These are phyloP conservation scores for Pinus taeda DNA, from an alignment of 75 land plant species.

Conservation along the genomic window DNA sequence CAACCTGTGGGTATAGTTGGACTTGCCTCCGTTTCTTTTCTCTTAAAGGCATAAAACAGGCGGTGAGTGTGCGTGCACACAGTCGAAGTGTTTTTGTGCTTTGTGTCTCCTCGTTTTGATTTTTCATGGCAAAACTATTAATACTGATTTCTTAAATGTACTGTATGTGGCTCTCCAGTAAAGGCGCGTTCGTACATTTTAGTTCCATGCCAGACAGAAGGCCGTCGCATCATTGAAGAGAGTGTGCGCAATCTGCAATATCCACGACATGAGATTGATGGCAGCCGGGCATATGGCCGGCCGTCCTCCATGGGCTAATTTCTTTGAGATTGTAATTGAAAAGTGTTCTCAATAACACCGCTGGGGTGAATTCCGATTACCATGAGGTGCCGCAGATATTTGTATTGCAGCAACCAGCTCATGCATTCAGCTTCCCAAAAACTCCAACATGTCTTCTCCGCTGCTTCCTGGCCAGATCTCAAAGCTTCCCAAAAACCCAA, in stretches of 20 bases:
- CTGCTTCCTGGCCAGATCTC: not conserved
- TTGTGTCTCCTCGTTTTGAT: not conserved
- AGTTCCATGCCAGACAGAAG: slow-evolving; percentile 9
- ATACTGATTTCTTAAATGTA: not conserved
- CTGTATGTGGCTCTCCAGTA: not conserved
- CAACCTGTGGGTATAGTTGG: too few species aligned
- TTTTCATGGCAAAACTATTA: not conserved
- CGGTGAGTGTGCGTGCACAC: not conserved
- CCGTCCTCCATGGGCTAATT: too few species aligned
- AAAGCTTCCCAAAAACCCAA: slow-evolving; percentile 5
- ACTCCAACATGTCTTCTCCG: not conserved
- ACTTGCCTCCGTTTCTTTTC: too few species aligned
- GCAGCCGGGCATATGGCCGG: too few species aligned
- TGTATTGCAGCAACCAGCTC: not conserved
- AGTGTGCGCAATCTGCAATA: too few species aligned
- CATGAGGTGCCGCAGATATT: too few species aligned
- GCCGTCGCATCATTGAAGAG: slow-evolving; percentile 4
- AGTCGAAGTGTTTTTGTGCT: not conserved
- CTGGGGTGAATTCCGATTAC: too few species aligned
- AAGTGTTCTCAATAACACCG: too few species aligned
- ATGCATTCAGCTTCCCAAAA: slow-evolving; percentile 3
- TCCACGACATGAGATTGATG: too few species aligned
- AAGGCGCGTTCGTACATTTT: not conserved
- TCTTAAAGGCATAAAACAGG: not conserved
- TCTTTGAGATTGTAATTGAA: too few species aligned